These are phyloP conservation scores for Schizothecium vesticola DNA, from an alignment of 495 filamentous ascomycete species.

Conservation along the genomic window DNA sequence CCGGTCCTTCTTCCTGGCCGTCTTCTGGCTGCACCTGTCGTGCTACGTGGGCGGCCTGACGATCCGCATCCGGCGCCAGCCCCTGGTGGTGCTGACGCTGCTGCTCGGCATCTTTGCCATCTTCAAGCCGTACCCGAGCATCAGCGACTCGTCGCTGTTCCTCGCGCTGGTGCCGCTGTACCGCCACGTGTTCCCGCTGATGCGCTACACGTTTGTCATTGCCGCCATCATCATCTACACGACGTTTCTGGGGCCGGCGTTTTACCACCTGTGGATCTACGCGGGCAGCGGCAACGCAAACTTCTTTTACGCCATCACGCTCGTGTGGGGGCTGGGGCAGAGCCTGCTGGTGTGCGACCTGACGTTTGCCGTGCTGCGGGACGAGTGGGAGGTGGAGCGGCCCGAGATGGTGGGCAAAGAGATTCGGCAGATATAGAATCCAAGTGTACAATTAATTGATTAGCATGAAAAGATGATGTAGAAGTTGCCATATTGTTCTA, in stretches of 20 bases:
- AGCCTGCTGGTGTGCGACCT: conserved; percentile 74
- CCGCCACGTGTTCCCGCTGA: conserved; percentile 87
- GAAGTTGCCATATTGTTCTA: neutral
- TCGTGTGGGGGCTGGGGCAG: conserved; percentile 90
- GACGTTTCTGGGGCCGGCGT: conserved; percentile 83
- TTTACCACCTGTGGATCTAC: conserved; percentile 98
- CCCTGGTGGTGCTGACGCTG: conserved; percentile 74
- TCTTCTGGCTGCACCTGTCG: conserved; percentile 93
- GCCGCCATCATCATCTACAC: conserved; percentile 78
- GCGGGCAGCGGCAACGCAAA: conserved; percentile 97
- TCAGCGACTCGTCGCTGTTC: conserved; percentile 79
- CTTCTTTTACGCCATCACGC: conserved; percentile 98
- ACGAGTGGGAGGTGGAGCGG: conserved; percentile 91
- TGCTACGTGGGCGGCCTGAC: conserved; percentile 82
- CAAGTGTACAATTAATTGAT: neutral
- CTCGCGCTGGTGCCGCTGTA: conserved; percentile 81
- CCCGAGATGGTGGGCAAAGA: conserved; percentile 86
- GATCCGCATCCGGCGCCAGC: conserved; percentile 73
- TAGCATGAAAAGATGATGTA: neutral
- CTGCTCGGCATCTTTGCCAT: conserved; percentile 83
- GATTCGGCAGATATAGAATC: conserved; percentile 68
- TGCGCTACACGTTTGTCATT: conserved; percentile 89
- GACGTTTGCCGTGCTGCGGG: conserved; percentile 79
- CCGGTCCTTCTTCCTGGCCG: conserved; percentile 90
- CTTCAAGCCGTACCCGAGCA: conserved; percentile 94